Evolutionary conservation across 805 yeast genomes (phyloP).

Genomic region (Kodamaea sagamina): DNA sequence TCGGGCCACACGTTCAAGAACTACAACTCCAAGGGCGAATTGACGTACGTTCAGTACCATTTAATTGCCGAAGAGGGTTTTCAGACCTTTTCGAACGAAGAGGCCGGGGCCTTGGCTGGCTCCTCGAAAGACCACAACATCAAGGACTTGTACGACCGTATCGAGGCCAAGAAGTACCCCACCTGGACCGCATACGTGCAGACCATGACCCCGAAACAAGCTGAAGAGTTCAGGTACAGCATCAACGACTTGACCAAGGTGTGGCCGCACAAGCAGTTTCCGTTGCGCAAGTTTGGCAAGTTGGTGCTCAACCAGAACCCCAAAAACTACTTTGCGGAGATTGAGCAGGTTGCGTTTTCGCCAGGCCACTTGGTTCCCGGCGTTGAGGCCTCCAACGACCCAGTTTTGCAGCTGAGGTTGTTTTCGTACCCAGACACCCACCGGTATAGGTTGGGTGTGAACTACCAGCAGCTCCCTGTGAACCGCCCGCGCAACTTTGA

Average conservation of each 20-base stretch:
- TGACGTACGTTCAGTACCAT: slow-evolving; percentile 60
- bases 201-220: slow-evolving; percentile 59
- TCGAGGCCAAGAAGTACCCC: slow-evolving; percentile 52
- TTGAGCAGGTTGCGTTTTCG: slow-evolving; percentile 83
- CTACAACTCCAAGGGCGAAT: slow-evolving; percentile 50
- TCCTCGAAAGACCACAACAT: slow-evolving; percentile 53
- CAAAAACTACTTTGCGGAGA: slow-evolving; percentile 81
- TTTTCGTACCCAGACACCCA: slow-evolving; percentile 86
- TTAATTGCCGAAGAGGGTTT: slow-evolving; percentile 51
- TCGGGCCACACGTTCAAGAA: slow-evolving; percentile 67
- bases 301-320: slow-evolving; percentile 81
- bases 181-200: slow-evolving; percentile 57
- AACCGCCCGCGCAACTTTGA: slow-evolving; percentile 48
- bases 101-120: slow-evolving; percentile 49
- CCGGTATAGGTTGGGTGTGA: slow-evolving; percentile 76
- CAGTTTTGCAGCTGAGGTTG: slow-evolving; percentile 78
- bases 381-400: slow-evolving; percentile 80
- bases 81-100: slow-evolving; percentile 44
- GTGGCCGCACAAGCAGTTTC: slow-evolving; percentile 88
- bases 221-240: slow-evolving; percentile 49
- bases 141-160: slow-evolving; percentile 39
- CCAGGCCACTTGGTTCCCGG: slow-evolving; percentile 86
- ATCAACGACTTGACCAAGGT: slow-evolving; percentile 62
- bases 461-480: slow-evolving; percentile 85
- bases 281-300: slow-evolving; percentile 83